These are phyloP conservation scores for Naganishia friedmannii DNA, from an alignment of 768 basidiomycete species.

Conservation along the genomic window DNA sequence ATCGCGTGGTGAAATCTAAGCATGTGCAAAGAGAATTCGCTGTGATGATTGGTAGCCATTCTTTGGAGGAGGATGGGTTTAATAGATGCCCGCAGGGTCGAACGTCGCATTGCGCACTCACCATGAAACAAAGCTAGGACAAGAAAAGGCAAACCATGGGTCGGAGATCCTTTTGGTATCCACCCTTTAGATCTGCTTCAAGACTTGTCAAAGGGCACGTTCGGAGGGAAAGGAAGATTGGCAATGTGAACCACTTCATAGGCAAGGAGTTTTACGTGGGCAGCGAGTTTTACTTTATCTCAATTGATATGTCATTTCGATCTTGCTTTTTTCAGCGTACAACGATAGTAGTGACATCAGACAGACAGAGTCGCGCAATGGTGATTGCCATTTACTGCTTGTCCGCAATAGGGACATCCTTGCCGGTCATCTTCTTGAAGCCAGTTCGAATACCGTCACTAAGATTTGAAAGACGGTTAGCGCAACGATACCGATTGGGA, in stretches of 20 bases:
- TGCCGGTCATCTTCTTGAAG: slow-evolving; percentile 33
- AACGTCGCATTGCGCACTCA: too few relatives aligned
- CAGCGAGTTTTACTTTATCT: neutral
- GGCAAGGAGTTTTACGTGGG: too few relatives aligned
- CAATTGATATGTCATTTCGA: neutral
- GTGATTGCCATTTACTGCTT: slow-evolving; percentile 23
- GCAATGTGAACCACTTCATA: too few relatives aligned
- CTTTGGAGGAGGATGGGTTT: too few relatives aligned
- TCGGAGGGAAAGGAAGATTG: too few relatives aligned
- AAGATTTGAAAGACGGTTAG: neutral
- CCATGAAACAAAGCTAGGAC: neutral
- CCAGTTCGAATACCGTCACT: slow-evolving; percentile 31
- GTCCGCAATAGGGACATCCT: slow-evolving; percentile 33
- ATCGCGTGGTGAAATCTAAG: too few relatives aligned
- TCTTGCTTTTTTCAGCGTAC: slow-evolving; percentile 18
- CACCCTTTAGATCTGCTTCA: neutral
- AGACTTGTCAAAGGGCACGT: neutral
- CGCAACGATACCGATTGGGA: too few relatives aligned
- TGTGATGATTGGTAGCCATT: too few relatives aligned
- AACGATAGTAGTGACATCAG: neutral
- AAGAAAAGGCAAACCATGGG: neutral
- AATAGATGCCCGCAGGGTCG: too few relatives aligned
- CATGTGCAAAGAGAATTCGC: too few relatives aligned
- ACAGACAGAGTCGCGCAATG: neutral
- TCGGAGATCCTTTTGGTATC: neutral